These are phyloP conservation scores for Lachnellula arida DNA, from an alignment of 2,329 filamentous ascomycete species.

Conservation along the genomic window DNA sequence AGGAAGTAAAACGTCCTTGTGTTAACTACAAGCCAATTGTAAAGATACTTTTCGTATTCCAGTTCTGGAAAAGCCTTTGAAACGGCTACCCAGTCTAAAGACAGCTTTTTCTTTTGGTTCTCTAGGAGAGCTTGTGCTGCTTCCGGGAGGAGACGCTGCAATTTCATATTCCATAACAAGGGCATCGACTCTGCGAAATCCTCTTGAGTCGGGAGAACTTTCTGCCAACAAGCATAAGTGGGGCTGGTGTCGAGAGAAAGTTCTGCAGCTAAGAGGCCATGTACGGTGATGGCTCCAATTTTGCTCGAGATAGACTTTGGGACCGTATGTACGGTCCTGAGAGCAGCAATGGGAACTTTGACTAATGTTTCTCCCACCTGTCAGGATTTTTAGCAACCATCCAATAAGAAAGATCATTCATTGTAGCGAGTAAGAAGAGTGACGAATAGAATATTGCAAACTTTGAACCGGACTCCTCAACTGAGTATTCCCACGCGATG, in stretches of 20 bases:
- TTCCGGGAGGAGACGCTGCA: slow-evolving; percentile 43
- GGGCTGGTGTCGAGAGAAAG: slow-evolving; percentile 50
- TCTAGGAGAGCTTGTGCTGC: slow-evolving; percentile 42
- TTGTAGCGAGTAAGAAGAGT: too few species aligned
- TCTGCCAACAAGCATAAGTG: slow-evolving; percentile 55
- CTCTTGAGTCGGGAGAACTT: slow-evolving; percentile 58
- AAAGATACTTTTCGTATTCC: slow-evolving; percentile 39
- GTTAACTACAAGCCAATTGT: slow-evolving; percentile 57
- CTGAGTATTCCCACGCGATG: too few species aligned
- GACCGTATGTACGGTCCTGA: slow-evolving; percentile 61
- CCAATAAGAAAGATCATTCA: not conserved
- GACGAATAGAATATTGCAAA: too few species aligned
- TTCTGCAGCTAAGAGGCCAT: slow-evolving; percentile 68
- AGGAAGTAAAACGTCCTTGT: slow-evolving; percentile 58
- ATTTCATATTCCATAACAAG: slow-evolving; percentile 44
- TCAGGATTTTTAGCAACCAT: not conserved
- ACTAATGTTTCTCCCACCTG: slow-evolving; percentile 59
- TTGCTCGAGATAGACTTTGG: slow-evolving; percentile 50
- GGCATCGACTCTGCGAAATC: slow-evolving; percentile 58
- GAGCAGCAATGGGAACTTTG: slow-evolving; percentile 56
- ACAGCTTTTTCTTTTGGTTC: slow-evolving; percentile 51
- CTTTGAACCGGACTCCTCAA: too few species aligned
- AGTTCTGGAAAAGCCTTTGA: slow-evolving; percentile 38
- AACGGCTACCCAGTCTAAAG: slow-evolving; percentile 45
- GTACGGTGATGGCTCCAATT: slow-evolving; percentile 53